Conservation (phyloP, 2,329 filamentous ascomycete genomes). For the Lasiodiplodia theobromae region DNA sequence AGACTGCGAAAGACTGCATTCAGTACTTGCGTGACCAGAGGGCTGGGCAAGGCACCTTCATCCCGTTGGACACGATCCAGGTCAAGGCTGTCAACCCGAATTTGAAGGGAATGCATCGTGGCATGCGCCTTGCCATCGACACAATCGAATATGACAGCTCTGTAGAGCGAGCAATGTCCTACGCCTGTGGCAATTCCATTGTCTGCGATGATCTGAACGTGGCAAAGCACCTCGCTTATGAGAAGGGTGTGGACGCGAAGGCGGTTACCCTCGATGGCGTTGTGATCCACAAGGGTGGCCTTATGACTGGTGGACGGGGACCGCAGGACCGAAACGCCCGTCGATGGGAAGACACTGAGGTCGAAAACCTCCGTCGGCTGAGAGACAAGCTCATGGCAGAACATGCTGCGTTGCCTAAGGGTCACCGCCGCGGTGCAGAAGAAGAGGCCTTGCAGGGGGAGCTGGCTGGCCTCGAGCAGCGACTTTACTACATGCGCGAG, state of each 20-base stretch:
- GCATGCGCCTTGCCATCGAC: conserved; percentile 87
- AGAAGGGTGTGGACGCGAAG: conserved; percentile 84
- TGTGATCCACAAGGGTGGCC: conserved; percentile 93
- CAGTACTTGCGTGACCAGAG: conserved; percentile 92
- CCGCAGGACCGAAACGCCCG: conserved; percentile 76
- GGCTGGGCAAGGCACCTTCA: conserved; percentile 87
- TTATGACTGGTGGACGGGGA: conserved; percentile 94
- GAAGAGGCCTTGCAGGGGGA: conserved; percentile 85
- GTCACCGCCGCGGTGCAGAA: conserved; percentile 74
- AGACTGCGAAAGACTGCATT: conserved; percentile 92
- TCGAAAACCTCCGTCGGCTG: conserved; percentile 81
- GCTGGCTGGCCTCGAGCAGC: conserved; percentile 79
- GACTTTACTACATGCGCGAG: conserved; percentile 72
- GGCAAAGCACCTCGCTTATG: conserved; percentile 89
- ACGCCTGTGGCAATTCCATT: conserved; percentile 92
- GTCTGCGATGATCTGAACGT: conserved; percentile 88
- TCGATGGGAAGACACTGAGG: conserved; percentile 87
- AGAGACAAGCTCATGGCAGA: conserved; percentile 79
- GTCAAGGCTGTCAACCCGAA: conserved; percentile 89
- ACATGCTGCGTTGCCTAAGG: conserved; percentile 79
- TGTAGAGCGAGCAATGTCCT: conserved; percentile 90
- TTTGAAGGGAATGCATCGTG: conserved; percentile 85
- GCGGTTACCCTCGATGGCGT: conserved; percentile 95
- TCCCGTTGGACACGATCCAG: conserved; percentile 96
- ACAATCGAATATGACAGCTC: conserved; percentile 92